Evolutionary conservation across 1,284 basidiomycete species (phyloP).

Genomic region (Vanrija humicola): DNA sequence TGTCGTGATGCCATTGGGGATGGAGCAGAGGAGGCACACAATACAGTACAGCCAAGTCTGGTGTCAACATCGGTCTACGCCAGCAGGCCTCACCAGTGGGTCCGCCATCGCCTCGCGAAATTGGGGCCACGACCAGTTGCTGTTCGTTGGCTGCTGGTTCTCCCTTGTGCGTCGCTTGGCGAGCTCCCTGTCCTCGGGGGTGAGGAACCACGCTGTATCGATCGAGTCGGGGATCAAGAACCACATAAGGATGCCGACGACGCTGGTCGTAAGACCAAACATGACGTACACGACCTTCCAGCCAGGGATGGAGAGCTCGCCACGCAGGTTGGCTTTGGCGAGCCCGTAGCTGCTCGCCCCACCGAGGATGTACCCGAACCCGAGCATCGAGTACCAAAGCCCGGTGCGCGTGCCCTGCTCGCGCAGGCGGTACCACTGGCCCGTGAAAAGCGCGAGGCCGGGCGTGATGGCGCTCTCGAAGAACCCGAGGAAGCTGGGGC

Average conservation of each 20-base stretch:
- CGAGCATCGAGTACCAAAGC: constrained; percentile 19
- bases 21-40: constrained; percentile 8
- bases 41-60: constrained; percentile 16
- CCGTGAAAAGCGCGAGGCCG: constrained; percentile 17
- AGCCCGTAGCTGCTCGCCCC: constrained; percentile 18
- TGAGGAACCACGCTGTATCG: constrained; percentile 27
- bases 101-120: constrained; percentile 28
- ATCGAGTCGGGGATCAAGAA: constrained; percentile 31
- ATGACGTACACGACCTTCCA: constrained; percentile 25
- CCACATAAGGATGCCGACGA: constrained; percentile 20
- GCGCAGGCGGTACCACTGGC: constrained; percentile 18
- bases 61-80: not conserved
- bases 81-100: not conserved
- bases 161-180: constrained; percentile 23
- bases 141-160: constrained; percentile 32
- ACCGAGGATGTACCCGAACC: constrained; percentile 20
- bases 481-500: constrained; percentile 7
- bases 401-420: constrained; percentile 15
- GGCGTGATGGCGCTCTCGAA: constrained; percentile 15
- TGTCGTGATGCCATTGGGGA: constrained; percentile 21
- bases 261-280: constrained; percentile 16
- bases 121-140: constrained; percentile 24
- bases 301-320: constrained; percentile 13
- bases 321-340: constrained; percentile 5
- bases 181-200: constrained; percentile 20